Conservation (phyloP, 305 asterid species). For the Fraxinus xanthoxyloides region DNA sequence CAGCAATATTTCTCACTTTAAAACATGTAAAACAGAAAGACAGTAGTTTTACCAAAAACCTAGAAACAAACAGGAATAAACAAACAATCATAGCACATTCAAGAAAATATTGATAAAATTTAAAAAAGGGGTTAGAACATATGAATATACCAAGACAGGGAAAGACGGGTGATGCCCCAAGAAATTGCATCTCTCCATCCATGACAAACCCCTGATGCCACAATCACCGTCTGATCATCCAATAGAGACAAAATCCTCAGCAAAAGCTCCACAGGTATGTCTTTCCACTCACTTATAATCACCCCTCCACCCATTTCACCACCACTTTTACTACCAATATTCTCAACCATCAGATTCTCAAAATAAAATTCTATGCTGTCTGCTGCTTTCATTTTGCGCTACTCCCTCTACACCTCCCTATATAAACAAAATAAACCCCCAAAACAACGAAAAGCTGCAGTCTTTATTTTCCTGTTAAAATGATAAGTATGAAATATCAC, state of each 20-base stretch:
- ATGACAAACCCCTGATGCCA: constrained; percentile 92
- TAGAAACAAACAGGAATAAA: not conserved
- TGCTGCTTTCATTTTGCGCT: constrained; percentile 37
- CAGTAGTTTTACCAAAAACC: not conserved
- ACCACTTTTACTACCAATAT: constrained; percentile 2
- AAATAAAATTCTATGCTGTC: constrained; percentile 50
- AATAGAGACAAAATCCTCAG: constrained; percentile 71
- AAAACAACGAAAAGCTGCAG: constrained; percentile 24
- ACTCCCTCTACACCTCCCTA: not conserved
- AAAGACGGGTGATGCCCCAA: constrained; percentile 77
- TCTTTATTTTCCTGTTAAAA: constrained; percentile 20
- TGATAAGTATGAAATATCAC: not conserved
- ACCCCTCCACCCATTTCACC: constrained; percentile 42
- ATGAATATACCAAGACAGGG: constrained; percentile 72
- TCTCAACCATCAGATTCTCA: too few relatives aligned
- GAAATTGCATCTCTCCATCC: constrained; percentile 95
- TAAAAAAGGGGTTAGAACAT: not conserved
- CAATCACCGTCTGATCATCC: constrained; percentile 84
- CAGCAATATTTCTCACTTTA: not conserved
- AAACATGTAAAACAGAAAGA: not conserved
- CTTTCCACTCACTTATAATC: constrained; percentile 82
- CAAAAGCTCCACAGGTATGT: constrained; percentile 85
- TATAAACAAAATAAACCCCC: constrained; percentile 17
- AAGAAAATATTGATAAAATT: not conserved
- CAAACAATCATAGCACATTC: not conserved